phyloP scores from a whole-genome alignment of 306 rosid species.

The Trichosanthes truncata region DNA sequence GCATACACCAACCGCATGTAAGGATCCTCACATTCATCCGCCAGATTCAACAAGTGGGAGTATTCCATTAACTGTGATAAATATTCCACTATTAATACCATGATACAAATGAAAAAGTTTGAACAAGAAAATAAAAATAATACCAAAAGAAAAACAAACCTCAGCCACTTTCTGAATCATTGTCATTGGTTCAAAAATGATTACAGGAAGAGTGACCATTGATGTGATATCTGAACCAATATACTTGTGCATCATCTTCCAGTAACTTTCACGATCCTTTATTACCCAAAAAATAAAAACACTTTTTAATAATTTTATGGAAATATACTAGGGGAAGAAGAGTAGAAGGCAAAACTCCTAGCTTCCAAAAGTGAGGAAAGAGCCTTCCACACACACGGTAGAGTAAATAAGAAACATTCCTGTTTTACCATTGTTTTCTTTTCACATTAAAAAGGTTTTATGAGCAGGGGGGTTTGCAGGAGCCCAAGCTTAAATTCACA shows the following conservation, averaged over 20 bases:
- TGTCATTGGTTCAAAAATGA: conserved; percentile 94
- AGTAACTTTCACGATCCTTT: conserved; percentile 86
- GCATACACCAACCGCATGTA: conserved; percentile 68
- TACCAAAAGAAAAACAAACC: conserved; percentile 37
- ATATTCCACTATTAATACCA: conserved; percentile 14
- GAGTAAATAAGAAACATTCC: neutral
- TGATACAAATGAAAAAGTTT: neutral
- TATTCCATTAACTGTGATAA: conserved; percentile 81
- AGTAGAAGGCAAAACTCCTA: neutral
- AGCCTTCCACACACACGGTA: neutral
- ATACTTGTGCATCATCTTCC: conserved; percentile 94
- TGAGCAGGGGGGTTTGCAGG: no score
- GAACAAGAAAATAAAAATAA: conserved; percentile 1
- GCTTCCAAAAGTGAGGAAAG: neutral
- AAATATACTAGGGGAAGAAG: neutral
- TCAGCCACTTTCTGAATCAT: conserved; percentile 93
- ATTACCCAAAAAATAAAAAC: neutral
- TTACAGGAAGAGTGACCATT: conserved; percentile 80
- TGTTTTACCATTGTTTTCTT: neutral
- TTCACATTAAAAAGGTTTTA: neutral
- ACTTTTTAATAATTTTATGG: neutral
- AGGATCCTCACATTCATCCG: conserved; percentile 86
- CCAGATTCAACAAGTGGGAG: conserved; percentile 66
- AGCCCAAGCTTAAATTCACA: no score
- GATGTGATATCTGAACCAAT: conserved; percentile 81